A percentile compares a stretch with the other conserved stretches of the same genome.
These are phyloP conservation scores for Ampelomyces quisqualis DNA, from an alignment of 2,329 filamentous ascomycete genomes.

Conservation along the genomic window DNA sequence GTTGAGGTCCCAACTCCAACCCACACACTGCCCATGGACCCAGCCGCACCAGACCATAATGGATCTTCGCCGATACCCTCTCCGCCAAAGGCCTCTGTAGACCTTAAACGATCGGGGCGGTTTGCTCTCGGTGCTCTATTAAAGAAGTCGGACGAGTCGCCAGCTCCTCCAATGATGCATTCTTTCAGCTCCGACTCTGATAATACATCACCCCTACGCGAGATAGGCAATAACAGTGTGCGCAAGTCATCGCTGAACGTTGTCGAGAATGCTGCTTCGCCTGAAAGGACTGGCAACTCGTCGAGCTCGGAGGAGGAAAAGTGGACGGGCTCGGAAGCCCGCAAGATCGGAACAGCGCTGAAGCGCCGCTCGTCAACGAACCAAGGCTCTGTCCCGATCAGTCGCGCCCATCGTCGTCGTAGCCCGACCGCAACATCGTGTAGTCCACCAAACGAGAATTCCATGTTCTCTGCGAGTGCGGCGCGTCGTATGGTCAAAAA, in stretches of 20 bases:
- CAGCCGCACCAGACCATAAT: slow-evolving; percentile 26
- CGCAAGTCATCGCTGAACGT: slow-evolving; percentile 56
- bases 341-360: slow-evolving; percentile 58
- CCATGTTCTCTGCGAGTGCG: slow-evolving; percentile 65
- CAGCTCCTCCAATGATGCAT: slow-evolving; percentile 58
- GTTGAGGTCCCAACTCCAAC: slow-evolving; percentile 57
- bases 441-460: slow-evolving; percentile 59
- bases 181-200: slow-evolving; percentile 62
- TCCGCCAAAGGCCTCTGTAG: slow-evolving; percentile 60
- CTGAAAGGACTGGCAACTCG: slow-evolving; percentile 36
- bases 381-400: slow-evolving; percentile 44
- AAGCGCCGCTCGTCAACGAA: slow-evolving; percentile 53
- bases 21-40: slow-evolving; percentile 44
- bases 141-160: slow-evolving; percentile 64
- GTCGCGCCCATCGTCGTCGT: slow-evolving; percentile 53
- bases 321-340: slow-evolving; percentile 54
- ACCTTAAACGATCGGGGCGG: slow-evolving; percentile 64
- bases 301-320: slow-evolving; percentile 53
- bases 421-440: slow-evolving; percentile 54
- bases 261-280: slow-evolving; percentile 46
- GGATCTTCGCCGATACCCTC: slow-evolving; percentile 60
- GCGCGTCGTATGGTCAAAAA: slow-evolving; percentile 66
- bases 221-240: slow-evolving; percentile 48
- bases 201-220: slow-evolving; percentile 48
- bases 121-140: slow-evolving; percentile 89